phyloP scores from a whole-genome alignment of 495 filamentous ascomycete genomes.

The Penicillium psychrofluorescens region DNA sequence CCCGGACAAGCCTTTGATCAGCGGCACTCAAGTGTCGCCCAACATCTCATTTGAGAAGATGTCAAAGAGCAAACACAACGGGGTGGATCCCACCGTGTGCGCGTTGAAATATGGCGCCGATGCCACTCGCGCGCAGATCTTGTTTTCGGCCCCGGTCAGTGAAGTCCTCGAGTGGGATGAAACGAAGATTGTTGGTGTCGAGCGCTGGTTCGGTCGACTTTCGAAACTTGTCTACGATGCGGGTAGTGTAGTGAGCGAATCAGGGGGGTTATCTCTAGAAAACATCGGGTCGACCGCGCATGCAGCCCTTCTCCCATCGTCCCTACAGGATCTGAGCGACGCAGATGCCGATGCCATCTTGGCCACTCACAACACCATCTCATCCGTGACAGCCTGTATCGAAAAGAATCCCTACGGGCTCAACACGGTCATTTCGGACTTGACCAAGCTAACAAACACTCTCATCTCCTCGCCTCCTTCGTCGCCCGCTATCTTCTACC shows the following conservation, averaged over 20 bases:
- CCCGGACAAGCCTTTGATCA: conserved; percentile 49
- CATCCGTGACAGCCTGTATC: conserved; percentile 61
- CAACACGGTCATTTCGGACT: conserved; percentile 74
- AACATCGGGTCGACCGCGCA: conserved; percentile 9
- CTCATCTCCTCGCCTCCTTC: conserved; percentile 18
- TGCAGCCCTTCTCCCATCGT: conserved; percentile 16
- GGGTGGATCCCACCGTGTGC: conserved; percentile 71
- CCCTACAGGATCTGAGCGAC: conserved; percentile 29
- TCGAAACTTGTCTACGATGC: conserved; percentile 47
- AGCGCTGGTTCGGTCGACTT: conserved; percentile 67
- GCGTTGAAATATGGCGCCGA: conserved; percentile 73
- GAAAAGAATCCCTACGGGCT: conserved; percentile 58
- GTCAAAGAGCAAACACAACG: conserved; percentile 95
- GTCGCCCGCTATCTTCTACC: conserved; percentile 19
- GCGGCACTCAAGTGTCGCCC: conserved; percentile 48
- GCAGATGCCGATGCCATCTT: conserved; percentile 54
- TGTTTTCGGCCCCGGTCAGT: conserved; percentile 77
- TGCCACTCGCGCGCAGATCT: conserved; percentile 74
- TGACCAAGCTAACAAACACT: conserved; percentile 70
- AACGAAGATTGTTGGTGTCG: conserved; percentile 70
- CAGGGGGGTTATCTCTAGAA: conserved; percentile 16
- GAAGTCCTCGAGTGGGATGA: conserved; percentile 87
- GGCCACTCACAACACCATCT: conserved; percentile 57
- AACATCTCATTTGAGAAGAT: conserved; percentile 77
- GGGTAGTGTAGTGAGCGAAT: conserved; percentile 14